These are phyloP conservation scores for Gossypium raimondii DNA, from an alignment of 345 rosid species.

Conservation along the genomic window DNA sequence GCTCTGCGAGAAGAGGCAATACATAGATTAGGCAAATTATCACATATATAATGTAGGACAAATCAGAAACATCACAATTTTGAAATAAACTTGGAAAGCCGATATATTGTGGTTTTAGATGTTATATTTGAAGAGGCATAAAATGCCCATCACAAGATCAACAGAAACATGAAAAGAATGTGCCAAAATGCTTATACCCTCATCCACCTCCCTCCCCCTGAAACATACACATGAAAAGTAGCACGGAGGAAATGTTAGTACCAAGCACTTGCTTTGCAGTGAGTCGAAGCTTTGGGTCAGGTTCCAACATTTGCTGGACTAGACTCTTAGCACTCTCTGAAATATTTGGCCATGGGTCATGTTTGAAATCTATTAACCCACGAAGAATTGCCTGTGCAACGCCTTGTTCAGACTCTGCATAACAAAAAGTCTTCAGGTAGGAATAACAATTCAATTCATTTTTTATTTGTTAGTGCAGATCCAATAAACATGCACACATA, in stretches of 20 bases:
- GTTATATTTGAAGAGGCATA: neutral
- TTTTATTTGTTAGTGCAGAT: neutral
- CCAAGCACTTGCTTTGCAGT: conserved; percentile 97
- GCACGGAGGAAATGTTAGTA: conserved; percentile 29
- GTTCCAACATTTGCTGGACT: conserved; percentile 95
- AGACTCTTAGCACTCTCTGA: conserved; percentile 88
- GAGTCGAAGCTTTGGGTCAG: conserved; percentile 87
- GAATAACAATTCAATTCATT: neutral
- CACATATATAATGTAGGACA: neutral
- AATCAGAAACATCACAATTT: neutral
- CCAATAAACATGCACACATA: neutral
- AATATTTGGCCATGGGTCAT: conserved; percentile 99
- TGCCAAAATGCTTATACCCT: neutral
- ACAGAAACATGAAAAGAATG: conserved; percentile 1
- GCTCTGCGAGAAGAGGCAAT: conserved; percentile 49
- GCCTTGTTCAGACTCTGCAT: conserved; percentile 97
- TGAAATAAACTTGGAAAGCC: neutral
- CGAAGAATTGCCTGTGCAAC: conserved; percentile 99
- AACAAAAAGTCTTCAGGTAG: conserved; percentile 1
- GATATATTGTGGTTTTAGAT: neutral
- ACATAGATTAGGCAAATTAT: conserved; percentile 16
- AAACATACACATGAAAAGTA: neutral
- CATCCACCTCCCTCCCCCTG: neutral
- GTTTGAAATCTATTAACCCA: conserved; percentile 89
- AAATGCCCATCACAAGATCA: neutral